Percentiles rank a stretch among this genome's conserved stretches.
Evolutionary conservation across 768 basidiomycete genomes (phyloP).

Genomic region (Collybiopsis confluens): DNA sequence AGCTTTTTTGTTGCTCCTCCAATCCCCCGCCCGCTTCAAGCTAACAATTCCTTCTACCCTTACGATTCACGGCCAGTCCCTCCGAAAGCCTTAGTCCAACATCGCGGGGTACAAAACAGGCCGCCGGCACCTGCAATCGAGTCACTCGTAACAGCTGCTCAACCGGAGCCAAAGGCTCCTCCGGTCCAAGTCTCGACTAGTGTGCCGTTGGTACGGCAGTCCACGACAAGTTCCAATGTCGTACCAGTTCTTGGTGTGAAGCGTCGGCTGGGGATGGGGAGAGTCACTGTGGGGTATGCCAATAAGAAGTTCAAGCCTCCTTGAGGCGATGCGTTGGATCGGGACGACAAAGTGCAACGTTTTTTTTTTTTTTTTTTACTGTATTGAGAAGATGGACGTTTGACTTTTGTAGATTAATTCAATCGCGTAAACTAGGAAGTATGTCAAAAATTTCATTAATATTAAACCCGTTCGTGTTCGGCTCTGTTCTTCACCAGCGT

Average conservation of each 20-base stretch:
- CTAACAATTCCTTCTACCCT: neutral
- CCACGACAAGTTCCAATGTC: neutral
- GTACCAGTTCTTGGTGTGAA: constrained; percentile 32
- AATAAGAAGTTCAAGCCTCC: constrained; percentile 74
- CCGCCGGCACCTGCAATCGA: neutral
- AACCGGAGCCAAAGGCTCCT: neutral
- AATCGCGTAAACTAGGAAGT: too few species aligned
- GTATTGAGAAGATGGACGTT: too few species aligned
- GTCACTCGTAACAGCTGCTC: too few species aligned
- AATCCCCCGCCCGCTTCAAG: too few species aligned
- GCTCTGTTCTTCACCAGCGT: too few species aligned
- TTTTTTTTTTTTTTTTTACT: too few species aligned
- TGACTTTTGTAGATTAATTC: too few species aligned
- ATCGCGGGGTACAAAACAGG: neutral
- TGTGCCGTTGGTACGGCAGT: neutral
- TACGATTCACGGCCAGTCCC: neutral
- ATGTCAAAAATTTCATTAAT: too few species aligned
- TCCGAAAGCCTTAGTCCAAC: neutral
- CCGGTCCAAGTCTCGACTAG: neutral
- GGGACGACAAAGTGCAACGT: too few species aligned
- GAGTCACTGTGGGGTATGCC: constrained; percentile 43
- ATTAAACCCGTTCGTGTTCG: too few species aligned
- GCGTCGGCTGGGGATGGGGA: constrained; percentile 62
- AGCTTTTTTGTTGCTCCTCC: too few species aligned
- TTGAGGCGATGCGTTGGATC: constrained; percentile 16